phyloP scores from a whole-genome alignment of 768 basidiomycete genomes.

The Lyophyllum semitale region DNA sequence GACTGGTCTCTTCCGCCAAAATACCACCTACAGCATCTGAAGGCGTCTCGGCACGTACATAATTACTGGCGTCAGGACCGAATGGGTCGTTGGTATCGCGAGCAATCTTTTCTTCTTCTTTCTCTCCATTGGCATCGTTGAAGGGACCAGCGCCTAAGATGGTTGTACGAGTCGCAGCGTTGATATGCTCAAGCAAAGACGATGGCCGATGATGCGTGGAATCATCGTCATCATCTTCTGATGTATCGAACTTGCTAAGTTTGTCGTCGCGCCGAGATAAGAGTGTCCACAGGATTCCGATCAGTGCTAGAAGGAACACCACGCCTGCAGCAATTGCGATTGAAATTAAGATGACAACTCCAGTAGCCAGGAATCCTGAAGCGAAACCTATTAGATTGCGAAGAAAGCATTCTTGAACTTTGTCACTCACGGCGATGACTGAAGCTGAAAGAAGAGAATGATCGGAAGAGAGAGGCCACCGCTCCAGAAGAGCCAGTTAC shows the following conservation, averaged over 20 bases:
- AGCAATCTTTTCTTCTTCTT: constrained; percentile 52
- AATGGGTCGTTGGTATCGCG: constrained; percentile 56
- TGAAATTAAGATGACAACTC: constrained; percentile 94
- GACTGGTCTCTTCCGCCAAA: constrained; percentile 64
- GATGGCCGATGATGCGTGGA: constrained; percentile 81
- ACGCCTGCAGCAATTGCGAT: constrained; percentile 96
- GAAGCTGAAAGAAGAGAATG: constrained; percentile 78
- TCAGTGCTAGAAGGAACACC: constrained; percentile 81
- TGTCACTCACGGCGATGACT: constrained; percentile 59
- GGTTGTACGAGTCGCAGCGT: constrained; percentile 83
- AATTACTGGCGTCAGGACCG: constrained; percentile 75
- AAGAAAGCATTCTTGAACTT: constrained; percentile 3
- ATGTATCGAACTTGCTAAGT: constrained; percentile 59
- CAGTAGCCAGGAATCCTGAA: constrained; percentile 84
- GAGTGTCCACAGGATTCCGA: constrained; percentile 90
- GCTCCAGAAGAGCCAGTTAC: constrained; percentile 68
- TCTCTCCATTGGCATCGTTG: constrained; percentile 44
- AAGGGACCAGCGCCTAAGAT: constrained; percentile 62
- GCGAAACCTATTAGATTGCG: constrained; percentile 12
- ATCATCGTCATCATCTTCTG: constrained; percentile 74
- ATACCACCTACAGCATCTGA: constrained; percentile 70
- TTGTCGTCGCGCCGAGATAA: constrained; percentile 81
- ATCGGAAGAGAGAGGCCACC: constrained; percentile 81
- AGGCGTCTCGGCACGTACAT: constrained; percentile 79
- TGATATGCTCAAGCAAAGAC: constrained; percentile 87